Evolutionary conservation across 768 basidiomycete species (phyloP).

Genomic region (Mycena amicta): DNA sequence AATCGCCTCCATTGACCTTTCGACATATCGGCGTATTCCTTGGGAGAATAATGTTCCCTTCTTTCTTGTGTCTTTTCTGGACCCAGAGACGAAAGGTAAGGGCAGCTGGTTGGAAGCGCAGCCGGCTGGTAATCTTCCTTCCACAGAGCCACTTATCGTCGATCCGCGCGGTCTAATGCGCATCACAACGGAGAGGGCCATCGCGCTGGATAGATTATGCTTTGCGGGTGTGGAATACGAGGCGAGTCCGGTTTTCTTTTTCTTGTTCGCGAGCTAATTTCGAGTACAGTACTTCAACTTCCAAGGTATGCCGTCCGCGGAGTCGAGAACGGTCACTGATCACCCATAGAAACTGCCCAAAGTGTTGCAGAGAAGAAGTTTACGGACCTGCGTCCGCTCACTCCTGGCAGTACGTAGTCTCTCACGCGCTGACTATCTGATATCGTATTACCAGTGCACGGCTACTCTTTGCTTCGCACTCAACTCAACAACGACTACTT

Average conservation of each 20-base stretch:
- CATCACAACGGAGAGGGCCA: slow-evolving; percentile 54
- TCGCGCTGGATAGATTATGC: slow-evolving; percentile 56
- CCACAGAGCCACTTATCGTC: slow-evolving; percentile 61
- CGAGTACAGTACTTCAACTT: slow-evolving; percentile 82
- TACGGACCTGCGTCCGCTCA: slow-evolving; percentile 72
- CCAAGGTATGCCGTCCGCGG: slow-evolving; percentile 55
- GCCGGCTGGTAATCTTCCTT: not conserved
- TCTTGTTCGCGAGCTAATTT: slow-evolving; percentile 2
- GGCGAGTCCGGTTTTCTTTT: slow-evolving; percentile 43
- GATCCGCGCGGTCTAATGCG: slow-evolving; percentile 87
- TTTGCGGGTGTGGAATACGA: slow-evolving; percentile 94
- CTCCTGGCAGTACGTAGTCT: slow-evolving; percentile 75
- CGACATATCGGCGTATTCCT: slow-evolving; percentile 84
- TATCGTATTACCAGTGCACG: slow-evolving; percentile 71
- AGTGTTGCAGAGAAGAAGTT: slow-evolving; percentile 80
- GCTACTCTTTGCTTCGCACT: slow-evolving; percentile 90
- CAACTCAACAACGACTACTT: slow-evolving; percentile 91
- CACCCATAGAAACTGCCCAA: slow-evolving; percentile 71
- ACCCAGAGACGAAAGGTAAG: slow-evolving; percentile 70
- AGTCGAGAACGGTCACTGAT: slow-evolving; percentile 1
- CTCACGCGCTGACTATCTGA: not conserved
- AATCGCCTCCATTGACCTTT: slow-evolving; percentile 82
- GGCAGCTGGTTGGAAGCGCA: not conserved
- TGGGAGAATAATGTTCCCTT: slow-evolving; percentile 93
- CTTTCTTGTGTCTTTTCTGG: slow-evolving; percentile 88